Base-by-base conservation (phyloP, 1,284 basidiomycete species). In the Cutaneotrichosporon cavernicola region DNA sequence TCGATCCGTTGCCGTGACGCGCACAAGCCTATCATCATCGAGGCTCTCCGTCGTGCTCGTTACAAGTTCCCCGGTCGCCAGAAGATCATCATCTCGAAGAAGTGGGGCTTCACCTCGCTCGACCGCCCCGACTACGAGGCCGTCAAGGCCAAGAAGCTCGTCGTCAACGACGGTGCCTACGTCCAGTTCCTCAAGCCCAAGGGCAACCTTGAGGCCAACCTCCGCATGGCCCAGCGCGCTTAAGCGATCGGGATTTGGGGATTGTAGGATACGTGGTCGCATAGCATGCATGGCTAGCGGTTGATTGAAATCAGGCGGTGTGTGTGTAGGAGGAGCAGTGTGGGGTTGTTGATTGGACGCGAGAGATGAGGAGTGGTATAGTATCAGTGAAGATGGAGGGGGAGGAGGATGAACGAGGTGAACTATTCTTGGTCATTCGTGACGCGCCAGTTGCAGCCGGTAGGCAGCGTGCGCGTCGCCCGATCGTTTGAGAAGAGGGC, bases 1-100 rank as follows among this genome's bases (percentile, higher is more conserved):
- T 97, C 92, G 69, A 89, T 98, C 82, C 91, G 96, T 67, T 91
- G 88, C 84, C 94, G 94, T 84, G 96, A 98, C 80, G 73, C 77
- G 71, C 94, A 95, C 83, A 88, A 89, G 62, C 82, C 89, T 56
- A 91, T 97, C 76, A 91, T 97, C 80, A 90, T 92, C 82, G 96
- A 99, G 85, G 96, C 96, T 66, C 89, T 99, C 72, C 90, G 93
- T 76, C 92, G 93, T 76, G 93, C 95, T 55, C 92, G 95, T 69
- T 98, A 98, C 89, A 99, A 98, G 89, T 98, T 97, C 90, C 95
- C 96, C 61, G 95, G 95, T 73, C 89, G 95, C 80, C 95, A 97
- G 85, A 98, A 97, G 89, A 97, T 97, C 83, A 97, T 98, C 75
- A 86, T 98, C 74, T 92, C 90, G 70, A 92, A 92, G 87, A 95